Base-by-base conservation (phyloP, 73 alveolate genomes). In the Effrenium voratum region DNA sequence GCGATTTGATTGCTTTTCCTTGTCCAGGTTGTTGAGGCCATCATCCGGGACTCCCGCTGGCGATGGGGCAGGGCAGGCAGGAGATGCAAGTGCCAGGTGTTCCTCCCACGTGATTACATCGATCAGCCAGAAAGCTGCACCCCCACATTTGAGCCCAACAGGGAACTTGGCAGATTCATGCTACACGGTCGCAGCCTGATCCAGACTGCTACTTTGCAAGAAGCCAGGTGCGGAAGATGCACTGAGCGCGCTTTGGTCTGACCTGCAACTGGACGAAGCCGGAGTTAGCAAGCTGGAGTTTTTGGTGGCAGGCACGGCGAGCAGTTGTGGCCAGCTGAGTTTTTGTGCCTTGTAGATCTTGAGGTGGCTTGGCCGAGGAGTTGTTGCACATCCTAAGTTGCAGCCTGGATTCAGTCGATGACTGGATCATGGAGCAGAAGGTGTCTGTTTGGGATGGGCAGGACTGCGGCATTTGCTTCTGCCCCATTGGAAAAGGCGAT, bases 51-150 rank as follows among this genome's bases (percentile, higher is more conserved):
- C 40, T 40, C 95, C 28, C 95, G 95, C 49, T 87, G 95, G 95
- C 95, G 95, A 52, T 87, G 95, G 95, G 85, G 85, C 70, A 83
- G 44, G 12, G 85, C 95, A 63, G 95, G 95, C 41, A 34, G 91
- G 91, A n/a, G n/a, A n/a, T n/a, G n/a, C n/a, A n/a, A n/a, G n/a
- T n/a, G n/a, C n/a, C n/a, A n/a, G n/a, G n/a, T n/a, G n/a, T n/a
- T n/a, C n/a, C n/a, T n/a, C n/a, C n/a, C n/a, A n/a, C 63, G 19
- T 52, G 63, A 52, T 12, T 19, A 19, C 63, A 52, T 8, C 19
- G 19, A 8, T 12, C 19, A 12, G 8, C 26, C 63, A 19, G 63
- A 8, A 52, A 52, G 26, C 63, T 52, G 63, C 63, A 52, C 75
- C 75, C 75, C 75, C 5, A 36, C 75, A n/a, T n/a, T n/a, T n/a